Base-by-base conservation (phyloP, 176 grass and related monocot species). In the Musa itinerans region DNA sequence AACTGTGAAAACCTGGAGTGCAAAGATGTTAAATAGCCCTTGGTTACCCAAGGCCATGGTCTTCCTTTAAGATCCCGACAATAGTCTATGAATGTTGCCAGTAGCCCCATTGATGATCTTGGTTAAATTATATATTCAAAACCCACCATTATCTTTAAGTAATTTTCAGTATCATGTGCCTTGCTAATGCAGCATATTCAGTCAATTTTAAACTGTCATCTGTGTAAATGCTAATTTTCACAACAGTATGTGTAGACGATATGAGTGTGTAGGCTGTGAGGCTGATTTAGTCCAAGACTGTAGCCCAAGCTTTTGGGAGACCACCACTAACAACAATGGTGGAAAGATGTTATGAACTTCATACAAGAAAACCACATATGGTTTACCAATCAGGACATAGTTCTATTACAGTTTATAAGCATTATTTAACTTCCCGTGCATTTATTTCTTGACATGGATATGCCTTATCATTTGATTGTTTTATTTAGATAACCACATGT, bases 401-500 rank as follows among this genome's bases (percentile, higher is more conserved):
- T 67, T 67, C 63, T 23, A 29, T 26, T 67, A 23, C 16, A 27
- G 12, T 67, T 34, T 11, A 14, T 67, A 67, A 34, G 64, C 16
- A 50, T 50, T n/a, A 29, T 70, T 50, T 50, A n/a, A 2, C 6
- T 2, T n/a, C 34, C 5, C 50, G 2, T 70, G 3, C 19, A 69
- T 19, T 9, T 48, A 70, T 70, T 70, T 6, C 1, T 77, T 61
- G 50, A 29, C 17, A 2, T n/a, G 12, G 10, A 59, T 58, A 6
- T 58, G 2, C 17, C 14, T 1, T 17, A 49, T 61, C 11, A 10
- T 65, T 64, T 25, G n/a, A 21, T 77, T 50, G 21, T 86, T 86
- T 13, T 65, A 27, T 53, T 75, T 81, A 99, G 95, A 87, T 99
- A 82, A 94, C 86, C 69, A 79, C 80, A 20, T 84, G 71, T 77